Evolutionary conservation across 2,329 filamentous ascomycete genomes (phyloP), one percentile per base, ranked within the genome.

Genomic region (Aureobasidium sp.): DNA sequence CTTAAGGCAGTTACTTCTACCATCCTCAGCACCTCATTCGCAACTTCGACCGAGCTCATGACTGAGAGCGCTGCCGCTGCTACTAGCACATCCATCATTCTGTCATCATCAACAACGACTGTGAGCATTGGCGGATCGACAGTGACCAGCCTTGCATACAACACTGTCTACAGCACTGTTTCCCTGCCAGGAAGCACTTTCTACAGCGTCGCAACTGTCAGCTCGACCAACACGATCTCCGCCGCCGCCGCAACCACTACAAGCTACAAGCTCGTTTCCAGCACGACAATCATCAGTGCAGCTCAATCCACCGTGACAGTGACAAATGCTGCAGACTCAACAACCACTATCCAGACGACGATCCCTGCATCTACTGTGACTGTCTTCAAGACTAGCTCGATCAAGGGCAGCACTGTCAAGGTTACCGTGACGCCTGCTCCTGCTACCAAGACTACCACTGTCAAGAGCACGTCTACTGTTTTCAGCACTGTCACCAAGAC

Each of bases 1-100:
- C 52, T 63, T 14, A 62, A 60, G 14, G 57, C 64, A 40, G 35
- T 57, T n/a, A 64, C 60, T 11, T 59, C 59, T 3, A 64, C 61
- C 0, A 22, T 60, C 7, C 39, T 57, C 12, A 51, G 56, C 6
- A 64, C 61, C 12, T 52, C 53, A 3, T 37, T 50, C 25, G 47
- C 51, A 19, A 55, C 53, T 8, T 56, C 57, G n/a, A 57, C 12
- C 37, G 17, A 34, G 1, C 19, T 40, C 5, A 17, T 50, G 4
- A 50, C 47, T 4, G 47, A 50, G 19, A 50, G 24, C 16, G 61
- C 60, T 5, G 51, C 52, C 12, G 51, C 56, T 1, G 57, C 58
- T 3, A 66, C 62, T 0, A 49, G 61, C 7, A 40, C 25, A 16
- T 63, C 58, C 6, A 47, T 42, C 25, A 14, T 59, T 4, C 24